phyloP scores from a whole-genome alignment of 768 basidiomycete genomes.

The Termitomyces sp. region DNA sequence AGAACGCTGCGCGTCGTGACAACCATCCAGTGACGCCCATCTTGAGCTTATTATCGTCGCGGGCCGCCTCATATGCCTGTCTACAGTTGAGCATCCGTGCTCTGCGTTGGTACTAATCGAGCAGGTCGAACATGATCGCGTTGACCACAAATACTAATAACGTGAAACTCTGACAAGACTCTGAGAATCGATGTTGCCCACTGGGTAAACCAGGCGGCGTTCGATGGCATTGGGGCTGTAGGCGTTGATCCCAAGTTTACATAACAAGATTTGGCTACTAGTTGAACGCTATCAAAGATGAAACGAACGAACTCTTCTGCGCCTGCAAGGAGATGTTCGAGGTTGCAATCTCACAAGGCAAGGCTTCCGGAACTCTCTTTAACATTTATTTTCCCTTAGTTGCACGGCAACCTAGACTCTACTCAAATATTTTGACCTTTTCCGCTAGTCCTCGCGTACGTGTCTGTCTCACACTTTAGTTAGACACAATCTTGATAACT shows the following conservation, averaged over 20 bases:
- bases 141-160: background rate
- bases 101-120: slow-evolving; percentile 66
- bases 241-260: slow-evolving; percentile 41
- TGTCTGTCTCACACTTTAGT: slow-evolving; percentile 10
- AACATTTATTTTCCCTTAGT: slow-evolving; percentile 63
- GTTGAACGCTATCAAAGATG: slow-evolving; percentile 79
- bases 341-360: slow-evolving; percentile 59
- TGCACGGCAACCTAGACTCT: slow-evolving; percentile 63
- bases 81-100: no score
- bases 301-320: slow-evolving; percentile 70
- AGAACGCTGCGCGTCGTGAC: no score
- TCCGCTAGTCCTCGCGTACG: slow-evolving; percentile 79
- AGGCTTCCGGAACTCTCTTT: slow-evolving; percentile 41
- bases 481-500: slow-evolving; percentile 1
- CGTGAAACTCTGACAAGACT: slow-evolving; percentile 17
- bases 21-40: no score
- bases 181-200: slow-evolving; percentile 65
- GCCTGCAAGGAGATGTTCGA: slow-evolving; percentile 89
- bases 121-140: slow-evolving; percentile 48
- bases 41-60: no score
- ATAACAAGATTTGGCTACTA: slow-evolving; percentile 76
- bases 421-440: slow-evolving; percentile 68
- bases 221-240: slow-evolving; percentile 90
- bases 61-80: no score
- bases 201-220: slow-evolving; percentile 81